Conservation (phyloP, 1,139 yeast genomes). For the Sugiyamaella japonica region DNA sequence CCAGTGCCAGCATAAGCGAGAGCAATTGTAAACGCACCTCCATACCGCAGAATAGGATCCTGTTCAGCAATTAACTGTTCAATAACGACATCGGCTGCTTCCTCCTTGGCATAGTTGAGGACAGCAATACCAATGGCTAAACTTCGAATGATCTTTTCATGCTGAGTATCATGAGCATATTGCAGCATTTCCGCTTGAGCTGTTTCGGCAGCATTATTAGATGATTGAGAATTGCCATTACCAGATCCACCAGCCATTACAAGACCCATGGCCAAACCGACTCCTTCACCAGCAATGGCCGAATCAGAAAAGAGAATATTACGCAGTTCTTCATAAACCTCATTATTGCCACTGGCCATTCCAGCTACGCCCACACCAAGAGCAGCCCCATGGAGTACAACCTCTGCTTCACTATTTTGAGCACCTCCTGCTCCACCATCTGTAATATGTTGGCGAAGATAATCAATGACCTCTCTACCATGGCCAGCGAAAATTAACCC, state of each 20-base stretch:
- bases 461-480: slow-evolving; percentile 84
- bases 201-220: slow-evolving; percentile 43
- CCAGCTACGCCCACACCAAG: slow-evolving; percentile 97
- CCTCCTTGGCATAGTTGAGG: slow-evolving; percentile 83
- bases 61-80: slow-evolving; percentile 69
- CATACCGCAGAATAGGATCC: slow-evolving; percentile 85
- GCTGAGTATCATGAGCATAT: slow-evolving; percentile 94
- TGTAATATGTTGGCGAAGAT: slow-evolving; percentile 69
- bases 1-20: slow-evolving; percentile 98
- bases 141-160: slow-evolving; percentile 91
- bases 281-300: slow-evolving; percentile 95
- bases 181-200: slow-evolving; percentile 82
- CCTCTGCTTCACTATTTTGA: slow-evolving; percentile 70
- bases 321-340: slow-evolving; percentile 78
- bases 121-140: slow-evolving; percentile 87
- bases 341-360: slow-evolving; percentile 80
- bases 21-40: slow-evolving; percentile 93
- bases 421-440: slow-evolving; percentile 54
- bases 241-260: slow-evolving; percentile 71
- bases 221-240: slow-evolving; percentile 52
- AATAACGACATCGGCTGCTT: slow-evolving; percentile 72
- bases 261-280: slow-evolving; percentile 94
- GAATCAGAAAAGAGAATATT: slow-evolving; percentile 86
- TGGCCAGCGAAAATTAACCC: slow-evolving; percentile 96
- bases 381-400: slow-evolving; percentile 92